phyloP scores from a whole-genome alignment of 768 basidiomycete species.

The Tricholoma sp. region DNA sequence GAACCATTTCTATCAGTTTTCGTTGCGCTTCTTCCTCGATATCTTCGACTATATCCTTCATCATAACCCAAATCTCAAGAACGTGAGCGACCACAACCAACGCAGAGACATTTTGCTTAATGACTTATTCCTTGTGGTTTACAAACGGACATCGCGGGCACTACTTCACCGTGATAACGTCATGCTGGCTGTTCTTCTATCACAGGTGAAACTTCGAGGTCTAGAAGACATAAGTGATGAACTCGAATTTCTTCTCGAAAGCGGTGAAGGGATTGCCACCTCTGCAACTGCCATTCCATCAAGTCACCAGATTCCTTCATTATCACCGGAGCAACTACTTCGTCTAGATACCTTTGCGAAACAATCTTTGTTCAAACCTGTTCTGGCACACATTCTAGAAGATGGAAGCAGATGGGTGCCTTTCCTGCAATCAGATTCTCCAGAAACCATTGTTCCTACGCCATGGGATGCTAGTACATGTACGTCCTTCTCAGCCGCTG shows the following conservation, averaged over 20 bases:
- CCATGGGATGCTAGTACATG: constrained; percentile 78
- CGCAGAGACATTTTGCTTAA: constrained; percentile 79
- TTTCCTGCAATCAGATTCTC: constrained; percentile 62
- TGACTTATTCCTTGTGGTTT: constrained; percentile 87
- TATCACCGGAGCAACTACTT: constrained; percentile 62
- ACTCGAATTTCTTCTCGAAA: constrained; percentile 88
- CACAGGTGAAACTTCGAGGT: constrained; percentile 82
- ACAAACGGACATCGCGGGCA: constrained; percentile 84
- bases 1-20: constrained; percentile 99
- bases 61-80: constrained; percentile 85
- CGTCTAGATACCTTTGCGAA: constrained; percentile 70
- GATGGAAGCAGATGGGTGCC: constrained; percentile 63
- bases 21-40: constrained; percentile 94
- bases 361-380: constrained; percentile 72
- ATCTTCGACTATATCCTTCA: constrained; percentile 95
- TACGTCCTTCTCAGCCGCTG: constrained; percentile 36
- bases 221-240: constrained; percentile 79
- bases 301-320: constrained; percentile 37
- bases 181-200: constrained; percentile 84
- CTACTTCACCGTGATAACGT: constrained; percentile 87
- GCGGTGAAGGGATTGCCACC: constrained; percentile 59
- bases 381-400: constrained; percentile 55
- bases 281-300: constrained; percentile 27
- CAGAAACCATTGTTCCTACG: constrained; percentile 66
- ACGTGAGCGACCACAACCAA: constrained; percentile 62